phyloP scores from a whole-genome alignment of 176 grass and related monocot genomes.

The Oropetium thomaeum region DNA sequence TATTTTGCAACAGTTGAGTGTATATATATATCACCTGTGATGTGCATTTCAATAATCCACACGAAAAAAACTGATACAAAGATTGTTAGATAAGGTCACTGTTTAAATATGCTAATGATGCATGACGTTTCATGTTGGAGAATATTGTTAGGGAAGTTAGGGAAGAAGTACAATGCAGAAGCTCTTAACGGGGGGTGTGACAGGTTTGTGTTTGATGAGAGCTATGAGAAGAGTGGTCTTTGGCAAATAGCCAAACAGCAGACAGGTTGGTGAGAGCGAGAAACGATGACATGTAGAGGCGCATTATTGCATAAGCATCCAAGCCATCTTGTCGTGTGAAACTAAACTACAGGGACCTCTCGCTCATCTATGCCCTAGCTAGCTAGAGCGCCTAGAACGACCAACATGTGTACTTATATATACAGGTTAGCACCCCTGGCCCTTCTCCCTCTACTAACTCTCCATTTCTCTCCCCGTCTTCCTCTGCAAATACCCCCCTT shows the following conservation, averaged over 20 bases:
- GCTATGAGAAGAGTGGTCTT: conserved; percentile 48
- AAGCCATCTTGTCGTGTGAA: conserved; percentile 61
- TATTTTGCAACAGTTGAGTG: too few relatives aligned
- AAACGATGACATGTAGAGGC: conserved; percentile 23
- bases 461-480: conserved; percentile 5
- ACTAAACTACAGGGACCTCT: conserved; percentile 68
- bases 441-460: conserved; percentile 23
- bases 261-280: conserved; percentile 44
- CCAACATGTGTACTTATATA: conserved; percentile 17
- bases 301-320: conserved; percentile 11
- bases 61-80: not conserved
- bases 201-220: conserved; percentile 58
- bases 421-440: not conserved
- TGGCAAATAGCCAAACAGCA: conserved; percentile 50
- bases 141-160: conserved; percentile 57
- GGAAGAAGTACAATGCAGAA: conserved; percentile 35
- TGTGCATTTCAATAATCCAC: too few relatives aligned
- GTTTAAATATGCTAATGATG: not conserved
- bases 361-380: conserved; percentile 68
- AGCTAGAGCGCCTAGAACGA: conserved; percentile 4
- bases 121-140: conserved; percentile 2
- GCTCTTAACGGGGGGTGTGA: conserved; percentile 19
- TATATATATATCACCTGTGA: too few relatives aligned
- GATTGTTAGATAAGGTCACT: conserved; percentile 19
- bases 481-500: not conserved